A percentile compares a stretch with the other conserved stretches of the same genome.
These are phyloP conservation scores for Ophiostoma populinum DNA, from an alignment of 2,329 filamentous ascomycete species.

Conservation along the genomic window DNA sequence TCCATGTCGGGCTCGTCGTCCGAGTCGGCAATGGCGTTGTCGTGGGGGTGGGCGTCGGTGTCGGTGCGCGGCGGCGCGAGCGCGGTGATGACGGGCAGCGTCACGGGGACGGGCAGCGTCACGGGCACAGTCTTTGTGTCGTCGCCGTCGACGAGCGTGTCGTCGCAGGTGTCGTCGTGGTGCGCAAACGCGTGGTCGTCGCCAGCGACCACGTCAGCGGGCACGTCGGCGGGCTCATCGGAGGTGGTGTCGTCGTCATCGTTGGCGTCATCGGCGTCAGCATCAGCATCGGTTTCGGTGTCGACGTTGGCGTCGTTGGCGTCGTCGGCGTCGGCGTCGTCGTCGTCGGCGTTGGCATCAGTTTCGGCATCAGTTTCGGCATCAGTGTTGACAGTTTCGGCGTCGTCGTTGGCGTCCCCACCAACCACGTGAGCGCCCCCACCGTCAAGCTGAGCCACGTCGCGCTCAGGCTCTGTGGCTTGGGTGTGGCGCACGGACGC, in stretches of 20 bases:
- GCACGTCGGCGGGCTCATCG: no score
- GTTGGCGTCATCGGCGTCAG: not conserved
- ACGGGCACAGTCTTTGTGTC: no score
- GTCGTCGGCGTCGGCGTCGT: not conserved
- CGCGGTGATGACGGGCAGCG: no score
- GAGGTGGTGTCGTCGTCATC: not conserved
- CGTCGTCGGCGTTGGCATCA: slow-evolving; percentile 1
- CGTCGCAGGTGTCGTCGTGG: not conserved
- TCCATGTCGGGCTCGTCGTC: slow-evolving; percentile 13
- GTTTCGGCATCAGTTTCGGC: not conserved
- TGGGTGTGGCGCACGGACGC: no score
- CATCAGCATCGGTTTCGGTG: not conserved
- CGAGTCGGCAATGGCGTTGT: slow-evolving; percentile 2
- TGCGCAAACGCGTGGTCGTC: not conserved
- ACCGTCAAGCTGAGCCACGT: not conserved
- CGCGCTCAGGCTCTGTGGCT: not conserved
- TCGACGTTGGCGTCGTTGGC: not conserved
- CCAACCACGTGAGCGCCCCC: not conserved
- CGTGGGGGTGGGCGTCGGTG: not conserved
- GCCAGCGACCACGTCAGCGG: no score
- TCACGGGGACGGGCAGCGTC: no score
- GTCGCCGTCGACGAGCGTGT: not conserved
- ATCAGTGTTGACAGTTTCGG: slow-evolving; percentile 1
- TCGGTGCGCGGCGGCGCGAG: no score
- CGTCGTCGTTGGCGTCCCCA: not conserved